Evolutionary conservation across 495 filamentous ascomycete genomes (phyloP).

Genomic region (Penicillium coffeae): DNA sequence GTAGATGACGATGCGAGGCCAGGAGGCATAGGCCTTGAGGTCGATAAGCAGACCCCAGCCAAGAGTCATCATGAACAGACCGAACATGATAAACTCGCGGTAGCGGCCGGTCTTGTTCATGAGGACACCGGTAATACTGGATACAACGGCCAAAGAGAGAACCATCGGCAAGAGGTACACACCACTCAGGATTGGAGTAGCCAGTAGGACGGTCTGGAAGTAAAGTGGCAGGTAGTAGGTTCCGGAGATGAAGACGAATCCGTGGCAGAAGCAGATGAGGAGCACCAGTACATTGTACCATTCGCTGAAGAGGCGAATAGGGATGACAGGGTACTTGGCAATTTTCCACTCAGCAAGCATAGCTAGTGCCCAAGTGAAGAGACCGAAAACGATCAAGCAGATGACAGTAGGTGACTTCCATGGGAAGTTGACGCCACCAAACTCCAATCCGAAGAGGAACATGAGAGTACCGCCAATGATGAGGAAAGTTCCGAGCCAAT

Average conservation of each 20-base stretch:
- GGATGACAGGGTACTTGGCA: constrained; percentile 75
- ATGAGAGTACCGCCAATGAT: constrained; percentile 77
- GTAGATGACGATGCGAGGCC: constrained; percentile 50
- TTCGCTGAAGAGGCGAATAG: constrained; percentile 60
- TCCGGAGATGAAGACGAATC: constrained; percentile 68
- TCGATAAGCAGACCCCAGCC: constrained; percentile 53
- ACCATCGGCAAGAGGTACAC: constrained; percentile 77
- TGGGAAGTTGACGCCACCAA: constrained; percentile 69
- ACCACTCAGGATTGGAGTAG: constrained; percentile 68
- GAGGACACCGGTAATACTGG: constrained; percentile 60
- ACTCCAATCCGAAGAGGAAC: constrained; percentile 75
- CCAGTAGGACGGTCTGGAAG: constrained; percentile 71
- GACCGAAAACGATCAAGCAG: constrained; percentile 74
- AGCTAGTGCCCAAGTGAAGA: constrained; percentile 59
- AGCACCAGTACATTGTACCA: constrained; percentile 58
- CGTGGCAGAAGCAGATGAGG: constrained; percentile 58
- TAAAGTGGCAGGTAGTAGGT: constrained; percentile 77
- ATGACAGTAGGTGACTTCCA: constrained; percentile 75
- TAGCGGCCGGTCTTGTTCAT: constrained; percentile 67
- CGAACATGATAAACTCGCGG: constrained; percentile 46
- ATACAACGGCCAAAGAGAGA: constrained; percentile 62
- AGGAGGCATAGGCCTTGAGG: constrained; percentile 43
- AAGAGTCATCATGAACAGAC: constrained; percentile 49
- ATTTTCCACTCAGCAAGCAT: constrained; percentile 65
- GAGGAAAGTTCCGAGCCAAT: constrained; percentile 67